Evolutionary conservation across 441 rosid species (phyloP), one percentile per base, ranked within the genome.

Genomic region (Gossypium aridum): DNA sequence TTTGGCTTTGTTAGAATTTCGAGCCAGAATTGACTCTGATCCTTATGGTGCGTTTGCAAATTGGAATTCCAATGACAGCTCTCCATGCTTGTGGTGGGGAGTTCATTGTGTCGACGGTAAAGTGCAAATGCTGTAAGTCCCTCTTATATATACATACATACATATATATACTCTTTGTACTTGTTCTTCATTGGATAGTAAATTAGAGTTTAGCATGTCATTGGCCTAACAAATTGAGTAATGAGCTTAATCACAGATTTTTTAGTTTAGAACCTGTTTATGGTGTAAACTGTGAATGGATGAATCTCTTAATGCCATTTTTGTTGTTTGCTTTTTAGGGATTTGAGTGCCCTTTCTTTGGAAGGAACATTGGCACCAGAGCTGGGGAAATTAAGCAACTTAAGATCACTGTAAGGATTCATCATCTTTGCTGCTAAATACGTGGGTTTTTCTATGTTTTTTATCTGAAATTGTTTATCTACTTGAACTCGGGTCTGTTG

Each of bases 81-180:
- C 84, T 74, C 89, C 97, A 12, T 96, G 99, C 69, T 75, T 59
- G 28, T 96, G 99, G 99, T 81, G 80, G 20, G 94, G 96, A n/a
- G 87, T 96, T 53, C 82, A 79, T 64, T 96, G 98, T 65, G 87
- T 78, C 53, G 85, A 85, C 25, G 88, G 88, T 73, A 78, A 87
- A 86, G 97, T 96, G 77, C 87, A 87, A 72, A 81, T 77, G 75
- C 86, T 96, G 99, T 96, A 88, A 88, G 98, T 87, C 14, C 76
- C 64, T 8, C 31, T 10, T 59, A 59, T 12, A 4, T 2, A 59
- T 3, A 59, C 25, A 4, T 23, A 22, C 13, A 10, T 6, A 23
- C 12, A 59, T 57, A 22, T 0, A 4, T 60, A 0, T 28, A 28
- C 19, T 25, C 16, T 25, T 17, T 28, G 17, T 20, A 12, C 37